Percentiles rank a stretch among this genome's conserved stretches.
Conservation (phyloP, 1,284 basidiomycete species). For the Ganoderma sinense region DNA sequence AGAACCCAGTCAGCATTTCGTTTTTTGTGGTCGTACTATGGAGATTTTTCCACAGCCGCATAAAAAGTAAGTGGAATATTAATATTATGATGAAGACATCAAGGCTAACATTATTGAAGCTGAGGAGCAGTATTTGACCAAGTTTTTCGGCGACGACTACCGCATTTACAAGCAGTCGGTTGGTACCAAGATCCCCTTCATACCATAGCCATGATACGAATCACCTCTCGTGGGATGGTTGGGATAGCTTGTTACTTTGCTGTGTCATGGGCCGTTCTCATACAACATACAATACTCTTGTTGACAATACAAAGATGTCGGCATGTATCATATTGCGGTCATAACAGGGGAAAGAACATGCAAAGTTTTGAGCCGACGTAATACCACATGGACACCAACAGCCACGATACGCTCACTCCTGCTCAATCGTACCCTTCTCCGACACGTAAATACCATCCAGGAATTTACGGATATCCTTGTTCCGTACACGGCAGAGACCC, state of each 20-base stretch:
- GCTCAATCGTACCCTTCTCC: conserved; percentile 73
- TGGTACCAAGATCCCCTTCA: conserved; percentile 78
- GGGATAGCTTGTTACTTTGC: background rate
- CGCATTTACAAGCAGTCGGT: conserved; percentile 72
- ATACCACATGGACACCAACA: conserved; percentile 29
- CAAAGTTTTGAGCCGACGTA: conserved; percentile 31
- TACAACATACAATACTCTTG: background rate
- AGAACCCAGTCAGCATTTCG: conserved; percentile 83
- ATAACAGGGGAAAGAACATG: conserved; percentile 31
- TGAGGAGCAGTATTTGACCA: conserved; percentile 77
- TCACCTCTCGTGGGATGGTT: too few relatives aligned
- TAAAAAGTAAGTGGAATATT: conserved; percentile 62
- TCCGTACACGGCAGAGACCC: conserved; percentile 92
- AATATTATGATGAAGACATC: background rate
- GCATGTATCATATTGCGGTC: conserved; percentile 33
- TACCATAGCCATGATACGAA: conserved; percentile 48
- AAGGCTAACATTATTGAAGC: conserved; percentile 48
- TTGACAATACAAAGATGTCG: conserved; percentile 20
- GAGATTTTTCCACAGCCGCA: conserved; percentile 89
- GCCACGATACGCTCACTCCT: conserved; percentile 44
- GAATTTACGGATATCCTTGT: conserved; percentile 99
- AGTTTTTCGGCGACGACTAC: conserved; percentile 88
- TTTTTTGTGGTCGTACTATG: conserved; percentile 74
- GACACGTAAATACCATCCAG: conserved; percentile 94
- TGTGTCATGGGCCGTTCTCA: background rate